phyloP scores from a whole-genome alignment of 2,329 filamentous ascomycete species.

The Tolypocladium album region DNA sequence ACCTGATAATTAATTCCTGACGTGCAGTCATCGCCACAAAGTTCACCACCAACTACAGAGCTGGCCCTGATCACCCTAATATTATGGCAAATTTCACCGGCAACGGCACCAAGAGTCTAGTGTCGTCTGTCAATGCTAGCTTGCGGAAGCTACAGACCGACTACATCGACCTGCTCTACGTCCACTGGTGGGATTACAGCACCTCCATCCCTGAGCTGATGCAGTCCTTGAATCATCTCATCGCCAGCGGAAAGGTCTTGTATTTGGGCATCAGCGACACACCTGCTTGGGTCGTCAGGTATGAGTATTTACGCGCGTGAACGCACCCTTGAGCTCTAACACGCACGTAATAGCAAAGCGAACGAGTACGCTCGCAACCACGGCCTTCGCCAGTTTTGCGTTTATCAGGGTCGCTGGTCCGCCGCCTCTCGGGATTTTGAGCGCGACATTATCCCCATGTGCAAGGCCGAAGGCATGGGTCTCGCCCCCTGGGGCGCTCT shows the following conservation, averaged over 20 bases:
- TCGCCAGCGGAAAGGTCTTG: constrained; percentile 47
- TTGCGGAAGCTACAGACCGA: constrained; percentile 52
- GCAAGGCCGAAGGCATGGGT: constrained; percentile 34
- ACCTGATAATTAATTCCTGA: neutral
- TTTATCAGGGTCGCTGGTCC: constrained; percentile 33
- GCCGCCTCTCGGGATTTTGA: constrained; percentile 28
- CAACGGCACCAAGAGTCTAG: constrained; percentile 52
- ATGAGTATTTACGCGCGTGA: neutral
- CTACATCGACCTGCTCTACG: constrained; percentile 57
- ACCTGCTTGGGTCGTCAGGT: constrained; percentile 57
- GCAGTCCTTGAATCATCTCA: constrained; percentile 54
- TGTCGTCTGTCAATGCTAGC: constrained; percentile 42
- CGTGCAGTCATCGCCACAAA: constrained; percentile 56
- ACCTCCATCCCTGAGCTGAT: constrained; percentile 58
- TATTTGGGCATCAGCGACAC: constrained; percentile 60
- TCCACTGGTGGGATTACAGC: constrained; percentile 61
- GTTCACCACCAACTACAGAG: constrained; percentile 47
- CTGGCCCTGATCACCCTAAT: constrained; percentile 26
- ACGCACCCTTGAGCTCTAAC: neutral
- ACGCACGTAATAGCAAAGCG: constrained; percentile 32
- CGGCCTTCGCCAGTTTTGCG: constrained; percentile 56
- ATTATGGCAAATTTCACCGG: constrained; percentile 44
- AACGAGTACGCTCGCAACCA: constrained; percentile 61
- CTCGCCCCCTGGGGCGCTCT: constrained; percentile 48
- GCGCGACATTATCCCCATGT: constrained; percentile 33